Conservation (phyloP, 345 rosid genomes). For the Eucalyptus pauciflora region DNA sequence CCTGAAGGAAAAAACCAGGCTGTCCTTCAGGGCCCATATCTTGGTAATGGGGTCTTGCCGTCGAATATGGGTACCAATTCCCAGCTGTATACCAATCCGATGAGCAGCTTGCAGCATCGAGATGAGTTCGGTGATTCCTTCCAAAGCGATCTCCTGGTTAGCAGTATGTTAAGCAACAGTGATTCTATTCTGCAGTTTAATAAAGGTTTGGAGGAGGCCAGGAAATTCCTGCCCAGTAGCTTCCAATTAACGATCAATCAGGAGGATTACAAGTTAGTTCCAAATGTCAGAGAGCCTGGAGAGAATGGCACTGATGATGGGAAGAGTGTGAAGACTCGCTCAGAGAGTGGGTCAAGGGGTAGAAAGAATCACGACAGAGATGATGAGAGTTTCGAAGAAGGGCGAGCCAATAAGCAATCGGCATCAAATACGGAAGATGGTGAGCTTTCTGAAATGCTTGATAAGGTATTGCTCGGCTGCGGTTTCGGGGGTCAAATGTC, state of each 20-base stretch:
- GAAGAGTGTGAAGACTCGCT: conserved; percentile 6
- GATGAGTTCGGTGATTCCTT: not conserved
- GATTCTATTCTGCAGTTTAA: conserved; percentile 27
- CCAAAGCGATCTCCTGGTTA: conserved; percentile 11
- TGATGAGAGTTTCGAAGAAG: conserved; percentile 37
- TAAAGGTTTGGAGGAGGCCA: conserved; percentile 35
- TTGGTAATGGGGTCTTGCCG: not conserved
- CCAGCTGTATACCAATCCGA: not conserved
- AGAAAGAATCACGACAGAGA: conserved; percentile 48
- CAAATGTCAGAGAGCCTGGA: not conserved
- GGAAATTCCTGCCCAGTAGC: conserved; percentile 21
- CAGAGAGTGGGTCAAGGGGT: conserved; percentile 12
- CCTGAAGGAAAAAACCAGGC: not conserved
- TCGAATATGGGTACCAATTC: not conserved
- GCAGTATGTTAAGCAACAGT: conserved; percentile 10
- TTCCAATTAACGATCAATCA: conserved; percentile 4
- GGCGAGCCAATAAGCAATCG: conserved; percentile 48
- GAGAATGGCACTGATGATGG: conserved; percentile 2
- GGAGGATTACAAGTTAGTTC: not conserved
- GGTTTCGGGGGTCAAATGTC: not conserved
- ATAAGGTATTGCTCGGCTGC: conserved; percentile 48
- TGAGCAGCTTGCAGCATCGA: not conserved
- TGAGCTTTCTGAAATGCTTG: conserved; percentile 66
- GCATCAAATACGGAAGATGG: conserved; percentile 42
- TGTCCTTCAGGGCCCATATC: not conserved